Percentiles rank a stretch among this genome's conserved stretches.
These are phyloP conservation scores for Platanthera guangdongensis DNA, from an alignment of 106 monocot genomes.

Conservation along the genomic window DNA sequence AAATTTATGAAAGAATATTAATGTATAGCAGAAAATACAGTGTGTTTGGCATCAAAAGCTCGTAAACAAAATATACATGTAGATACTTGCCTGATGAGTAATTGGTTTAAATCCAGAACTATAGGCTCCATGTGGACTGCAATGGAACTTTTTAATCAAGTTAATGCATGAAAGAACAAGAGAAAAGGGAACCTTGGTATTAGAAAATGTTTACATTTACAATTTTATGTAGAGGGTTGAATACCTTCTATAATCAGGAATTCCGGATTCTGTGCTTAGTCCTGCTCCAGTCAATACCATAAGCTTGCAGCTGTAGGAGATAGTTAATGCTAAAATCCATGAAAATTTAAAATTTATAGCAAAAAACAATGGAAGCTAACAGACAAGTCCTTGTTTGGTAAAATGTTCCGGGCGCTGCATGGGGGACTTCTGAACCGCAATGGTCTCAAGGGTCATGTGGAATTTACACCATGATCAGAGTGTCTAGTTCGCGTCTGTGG, in stretches of 20 bases:
- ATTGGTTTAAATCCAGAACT: constrained; percentile 95
- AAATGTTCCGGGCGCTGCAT: too few species aligned
- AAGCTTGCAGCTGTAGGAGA: constrained; percentile 55
- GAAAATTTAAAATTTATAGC: not conserved
- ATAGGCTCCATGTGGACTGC: constrained; percentile 97
- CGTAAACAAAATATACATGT: not conserved
- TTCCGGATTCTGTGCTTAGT: constrained; percentile 95
- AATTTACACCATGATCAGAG: too few species aligned
- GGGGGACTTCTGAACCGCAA: too few species aligned
- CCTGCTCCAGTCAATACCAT: constrained; percentile 97
- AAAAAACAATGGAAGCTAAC: not conserved
- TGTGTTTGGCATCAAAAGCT: not conserved
- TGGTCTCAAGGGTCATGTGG: too few species aligned
- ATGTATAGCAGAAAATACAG: not conserved
- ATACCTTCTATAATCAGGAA: constrained; percentile 99
- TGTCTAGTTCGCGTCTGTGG: too few species aligned
- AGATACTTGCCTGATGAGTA: constrained; percentile 72
- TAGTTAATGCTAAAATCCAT: constrained; percentile 9
- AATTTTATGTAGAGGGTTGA: not conserved
- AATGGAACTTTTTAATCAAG: constrained; percentile 5
- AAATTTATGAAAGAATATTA: not conserved
- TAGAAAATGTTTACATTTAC: constrained; percentile 2
- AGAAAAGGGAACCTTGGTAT: not conserved
- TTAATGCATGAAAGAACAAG: constrained; percentile 1
- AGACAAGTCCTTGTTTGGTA: too few species aligned